A percentile compares a stretch with the other conserved stretches of the same genome.
Conservation (phyloP, 306 rosid genomes). For the Lathyrus sativus region DNA sequence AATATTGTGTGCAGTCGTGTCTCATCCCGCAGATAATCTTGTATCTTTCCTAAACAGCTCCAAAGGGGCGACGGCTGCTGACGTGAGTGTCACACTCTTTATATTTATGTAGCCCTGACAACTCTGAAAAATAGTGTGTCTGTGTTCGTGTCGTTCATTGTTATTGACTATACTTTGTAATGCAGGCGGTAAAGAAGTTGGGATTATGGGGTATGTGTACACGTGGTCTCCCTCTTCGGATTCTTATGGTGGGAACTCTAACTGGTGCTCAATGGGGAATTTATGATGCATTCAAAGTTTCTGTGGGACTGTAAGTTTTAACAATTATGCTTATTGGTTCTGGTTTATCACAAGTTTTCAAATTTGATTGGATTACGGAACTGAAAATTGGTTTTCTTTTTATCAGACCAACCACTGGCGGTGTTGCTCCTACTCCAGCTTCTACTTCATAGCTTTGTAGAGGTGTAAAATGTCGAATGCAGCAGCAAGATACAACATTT, state of each 20-base stretch:
- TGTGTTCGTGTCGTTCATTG: neutral
- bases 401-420: conserved; percentile 89
- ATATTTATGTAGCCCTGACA: too few species aligned
- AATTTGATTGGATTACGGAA: neutral
- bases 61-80: conserved; percentile 84
- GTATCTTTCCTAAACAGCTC: conserved; percentile 94
- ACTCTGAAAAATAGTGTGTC: too few species aligned
- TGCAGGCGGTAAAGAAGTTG: conserved; percentile 84
- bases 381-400: conserved; percentile 17
- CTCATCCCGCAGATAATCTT: conserved; percentile 95
- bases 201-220: conserved; percentile 80
- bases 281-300: conserved; percentile 91
- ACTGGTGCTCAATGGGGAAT: conserved; percentile 94
- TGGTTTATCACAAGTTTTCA: neutral
- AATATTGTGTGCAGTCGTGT: conserved; percentile 79
- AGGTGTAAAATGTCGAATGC: conserved; percentile 28
- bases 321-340: neutral
- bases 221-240: conserved; percentile 97
- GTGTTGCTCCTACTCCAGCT: conserved; percentile 56
- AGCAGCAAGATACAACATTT: neutral
- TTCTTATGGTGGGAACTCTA: conserved; percentile 92
- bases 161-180: conserved; percentile 12
- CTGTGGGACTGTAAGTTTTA: conserved; percentile 83
- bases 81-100: conserved; percentile 53
- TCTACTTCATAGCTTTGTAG: conserved; percentile 43